phyloP scores from a whole-genome alignment of 805 yeast species.

The Saccharomycopsis javanensis region DNA sequence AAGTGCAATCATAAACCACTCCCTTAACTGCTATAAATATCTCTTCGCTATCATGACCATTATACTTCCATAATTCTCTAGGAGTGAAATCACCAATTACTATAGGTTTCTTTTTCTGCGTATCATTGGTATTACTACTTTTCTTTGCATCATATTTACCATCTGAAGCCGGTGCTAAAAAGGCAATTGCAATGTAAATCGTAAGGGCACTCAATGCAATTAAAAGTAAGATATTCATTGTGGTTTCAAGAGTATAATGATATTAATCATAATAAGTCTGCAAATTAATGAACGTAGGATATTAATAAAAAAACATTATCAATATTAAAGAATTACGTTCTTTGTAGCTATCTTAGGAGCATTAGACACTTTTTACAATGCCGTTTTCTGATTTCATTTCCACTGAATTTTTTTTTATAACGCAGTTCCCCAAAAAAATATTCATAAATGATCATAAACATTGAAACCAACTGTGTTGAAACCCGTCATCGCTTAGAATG shows the following conservation, averaged over 20 bases:
- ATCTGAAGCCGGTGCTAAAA: slow-evolving; percentile 1
- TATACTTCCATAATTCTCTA: slow-evolving; percentile 55
- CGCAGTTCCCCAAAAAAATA: background rate
- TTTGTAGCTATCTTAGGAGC: background rate
- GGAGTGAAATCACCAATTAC: slow-evolving; percentile 59
- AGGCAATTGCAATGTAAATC: background rate
- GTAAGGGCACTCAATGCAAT: background rate
- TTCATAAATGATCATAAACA: background rate
- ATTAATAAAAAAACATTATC: too few relatives aligned
- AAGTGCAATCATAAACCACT: slow-evolving; percentile 72
- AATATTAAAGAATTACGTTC: too few relatives aligned
- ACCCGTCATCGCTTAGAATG: background rate
- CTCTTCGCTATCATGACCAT: slow-evolving; percentile 70
- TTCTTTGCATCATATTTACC: background rate
- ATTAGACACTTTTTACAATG: background rate
- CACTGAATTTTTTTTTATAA: background rate
- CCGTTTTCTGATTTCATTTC: background rate
- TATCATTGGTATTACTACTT: background rate
- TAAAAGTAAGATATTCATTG: background rate
- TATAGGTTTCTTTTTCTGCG: slow-evolving; percentile 26
- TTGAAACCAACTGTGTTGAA: background rate
- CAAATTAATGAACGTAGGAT: too few relatives aligned
- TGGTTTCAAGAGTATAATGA: too few relatives aligned
- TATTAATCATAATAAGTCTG: too few relatives aligned
- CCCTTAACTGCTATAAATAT: slow-evolving; percentile 86